These are phyloP conservation scores for Backusella morwellensis DNA, from an alignment of 192 early-diverging fungal genomes.

Conservation along the genomic window DNA sequence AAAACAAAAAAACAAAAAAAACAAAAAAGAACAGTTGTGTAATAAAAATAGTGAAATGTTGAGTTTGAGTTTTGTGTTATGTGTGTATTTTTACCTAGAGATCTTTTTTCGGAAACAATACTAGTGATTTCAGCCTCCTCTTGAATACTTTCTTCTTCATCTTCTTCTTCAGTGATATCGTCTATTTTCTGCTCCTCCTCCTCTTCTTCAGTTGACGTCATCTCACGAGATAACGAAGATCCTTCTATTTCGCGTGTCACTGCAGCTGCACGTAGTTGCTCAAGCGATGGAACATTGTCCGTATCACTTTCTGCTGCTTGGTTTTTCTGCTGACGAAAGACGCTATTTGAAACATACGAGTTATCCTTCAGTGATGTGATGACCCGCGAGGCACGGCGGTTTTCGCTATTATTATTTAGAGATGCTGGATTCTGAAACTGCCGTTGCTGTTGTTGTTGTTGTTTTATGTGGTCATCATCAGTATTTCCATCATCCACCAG, in stretches of 20 bases:
- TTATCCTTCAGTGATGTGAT: conserved; percentile 16
- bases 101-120: neutral
- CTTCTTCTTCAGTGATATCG: neutral
- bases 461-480: neutral
- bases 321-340: conserved; percentile 10
- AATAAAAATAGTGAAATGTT: neutral
- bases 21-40: too few species aligned
- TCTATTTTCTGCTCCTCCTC: neutral
- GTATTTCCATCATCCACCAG: neutral
- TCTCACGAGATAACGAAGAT: neutral
- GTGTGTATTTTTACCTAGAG: neutral
- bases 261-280: conserved; percentile 5
- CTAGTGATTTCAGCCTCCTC: neutral
- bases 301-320: neutral
- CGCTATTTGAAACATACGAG: conserved; percentile 19
- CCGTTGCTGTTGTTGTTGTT: neutral
- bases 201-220: neutral
- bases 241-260: neutral
- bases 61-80: neutral
- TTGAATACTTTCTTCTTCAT: neutral
- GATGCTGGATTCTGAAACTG: neutral
- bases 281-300: neutral
- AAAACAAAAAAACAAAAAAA: neutral
- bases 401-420: neutral
- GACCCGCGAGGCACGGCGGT: conserved; percentile 5